These are phyloP conservation scores for Aspergillus novoparasiticus DNA, from an alignment of 2,329 filamentous ascomycete genomes.

Conservation along the genomic window DNA sequence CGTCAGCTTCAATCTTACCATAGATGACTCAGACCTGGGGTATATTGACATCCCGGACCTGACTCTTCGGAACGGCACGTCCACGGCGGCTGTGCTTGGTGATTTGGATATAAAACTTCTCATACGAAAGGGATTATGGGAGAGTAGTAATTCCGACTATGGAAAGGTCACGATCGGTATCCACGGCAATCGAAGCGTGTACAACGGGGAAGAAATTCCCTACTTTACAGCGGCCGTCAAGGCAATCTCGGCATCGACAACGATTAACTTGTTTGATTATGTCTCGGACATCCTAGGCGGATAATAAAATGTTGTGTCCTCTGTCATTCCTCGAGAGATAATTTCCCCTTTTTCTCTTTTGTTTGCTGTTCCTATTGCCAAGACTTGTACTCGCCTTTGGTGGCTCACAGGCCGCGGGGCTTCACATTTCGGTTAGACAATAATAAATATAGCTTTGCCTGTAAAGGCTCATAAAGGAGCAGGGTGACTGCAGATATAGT, in stretches of 20 bases:
- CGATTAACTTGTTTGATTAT: constrained; percentile 26
- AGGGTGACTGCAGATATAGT: no score
- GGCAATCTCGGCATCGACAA: constrained; percentile 21
- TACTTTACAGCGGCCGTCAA: constrained; percentile 28
- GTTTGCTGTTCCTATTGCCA: no score
- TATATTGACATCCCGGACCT: constrained; percentile 28
- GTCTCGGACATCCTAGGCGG: constrained; percentile 10
- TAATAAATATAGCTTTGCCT: no score
- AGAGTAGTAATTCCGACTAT: constrained; percentile 13
- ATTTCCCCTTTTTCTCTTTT: no score
- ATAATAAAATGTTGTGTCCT: no score
- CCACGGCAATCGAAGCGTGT: constrained; percentile 26
- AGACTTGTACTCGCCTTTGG: rapidly evolving
- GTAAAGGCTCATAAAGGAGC: no score
- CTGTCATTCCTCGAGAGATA: no score
- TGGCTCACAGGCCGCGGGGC: no score
- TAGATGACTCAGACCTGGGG: constrained; percentile 22
- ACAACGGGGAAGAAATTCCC: constrained; percentile 29
- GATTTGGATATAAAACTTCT: constrained; percentile 23
- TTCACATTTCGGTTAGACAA: no score
- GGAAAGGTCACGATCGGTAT: constrained; percentile 26
- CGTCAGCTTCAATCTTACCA: constrained; percentile 28
- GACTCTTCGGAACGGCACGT: constrained; percentile 18
- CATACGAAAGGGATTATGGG: constrained; percentile 22
- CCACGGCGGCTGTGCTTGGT: constrained; percentile 18